Evolutionary conservation across 2,329 filamentous ascomycete species (phyloP).

Genomic region (Verticillium albo-atrum): DNA sequence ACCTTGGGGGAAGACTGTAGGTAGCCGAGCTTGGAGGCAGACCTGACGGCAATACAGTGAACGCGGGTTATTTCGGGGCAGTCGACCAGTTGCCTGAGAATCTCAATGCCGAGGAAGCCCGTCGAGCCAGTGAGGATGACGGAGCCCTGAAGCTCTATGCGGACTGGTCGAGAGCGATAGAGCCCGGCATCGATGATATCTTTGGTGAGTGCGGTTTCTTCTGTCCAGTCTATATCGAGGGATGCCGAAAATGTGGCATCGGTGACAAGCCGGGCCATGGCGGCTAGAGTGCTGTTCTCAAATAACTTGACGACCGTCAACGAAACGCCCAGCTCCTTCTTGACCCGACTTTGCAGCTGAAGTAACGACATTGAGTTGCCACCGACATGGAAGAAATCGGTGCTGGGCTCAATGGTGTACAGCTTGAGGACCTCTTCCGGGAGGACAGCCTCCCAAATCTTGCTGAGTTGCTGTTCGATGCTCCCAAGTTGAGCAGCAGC

Average conservation of each 20-base stretch:
- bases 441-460: constrained; percentile 15
- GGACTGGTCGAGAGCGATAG: not conserved
- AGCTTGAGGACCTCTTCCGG: constrained; percentile 13
- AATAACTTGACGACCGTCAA: constrained; percentile 13
- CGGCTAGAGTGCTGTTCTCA: constrained; percentile 26
- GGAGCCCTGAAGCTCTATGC: not conserved
- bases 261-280: constrained; percentile 31
- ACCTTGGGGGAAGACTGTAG: not conserved
- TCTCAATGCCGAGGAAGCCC: constrained; percentile 31
- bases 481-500: too few relatives aligned
- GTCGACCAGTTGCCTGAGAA: constrained; percentile 31
- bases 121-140: constrained; percentile 31
- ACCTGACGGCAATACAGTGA: constrained; percentile 37
- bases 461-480: not conserved
- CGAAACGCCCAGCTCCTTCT: constrained; percentile 19
- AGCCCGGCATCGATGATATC: constrained; percentile 11
- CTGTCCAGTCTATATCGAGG: constrained; percentile 15
- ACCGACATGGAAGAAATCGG: constrained; percentile 36
- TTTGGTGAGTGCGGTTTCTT: constrained; percentile 1
- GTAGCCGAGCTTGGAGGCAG: constrained; percentile 12
- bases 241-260: constrained; percentile 1
- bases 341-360: not conserved
- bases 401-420: constrained; percentile 4
- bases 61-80: constrained; percentile 25
- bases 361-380: constrained; percentile 30